Evolutionary conservation across 768 basidiomycete genomes (phyloP), one percentile per base, ranked within the genome.

Genomic region (Leccinum arenicola): DNA sequence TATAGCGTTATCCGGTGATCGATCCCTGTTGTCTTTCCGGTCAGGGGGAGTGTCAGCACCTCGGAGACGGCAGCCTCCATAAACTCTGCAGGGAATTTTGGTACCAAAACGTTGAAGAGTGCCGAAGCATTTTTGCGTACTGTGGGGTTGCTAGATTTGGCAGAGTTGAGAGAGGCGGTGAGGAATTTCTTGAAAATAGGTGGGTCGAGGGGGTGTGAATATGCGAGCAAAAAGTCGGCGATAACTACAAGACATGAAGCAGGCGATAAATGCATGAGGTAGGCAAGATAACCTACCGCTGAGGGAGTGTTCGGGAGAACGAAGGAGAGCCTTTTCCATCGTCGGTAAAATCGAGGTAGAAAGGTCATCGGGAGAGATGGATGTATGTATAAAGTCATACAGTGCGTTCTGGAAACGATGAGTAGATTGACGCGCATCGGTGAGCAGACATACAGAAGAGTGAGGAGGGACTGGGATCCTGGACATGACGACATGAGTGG

Each of bases 1-100:
- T 93, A 95, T 9, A 98, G 77, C 0, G 88, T 78, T 5, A 86
- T 71, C 17, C 95, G 86, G 70, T 98, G 94, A 57, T 96, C 96
- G 2, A 90, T 82, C 2, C 93, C 93, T 1, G 87, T 76, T 0
- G 94, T 91, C 77, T 97, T 99, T 21, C 93, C 90, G 0, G 86
- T 73, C 65, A 88, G 87, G 2, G 93, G 90, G 0, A 93, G 78
- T n/a, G 77, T 75, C 10, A 94, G 75, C 5, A 94, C 72, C 61
- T 96, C 93, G 9, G 77, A 77, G 2, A 86, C 80, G 11, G 85
- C 80, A 1, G 77, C 61, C 6, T 78, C 75, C 10, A 78, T 65
- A 23, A 81, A 76, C 5, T 76, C 74, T 12, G 77, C 61, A 8
- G 75, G 66, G 3, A 72, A 66, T 29, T 74, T 71, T 14, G 68